A percentile compares a stretch with the other conserved stretches of the same genome.
phyloP scores from a whole-genome alignment of 352 stramenopile genomes.

The Globisporangium recalcitrans region DNA sequence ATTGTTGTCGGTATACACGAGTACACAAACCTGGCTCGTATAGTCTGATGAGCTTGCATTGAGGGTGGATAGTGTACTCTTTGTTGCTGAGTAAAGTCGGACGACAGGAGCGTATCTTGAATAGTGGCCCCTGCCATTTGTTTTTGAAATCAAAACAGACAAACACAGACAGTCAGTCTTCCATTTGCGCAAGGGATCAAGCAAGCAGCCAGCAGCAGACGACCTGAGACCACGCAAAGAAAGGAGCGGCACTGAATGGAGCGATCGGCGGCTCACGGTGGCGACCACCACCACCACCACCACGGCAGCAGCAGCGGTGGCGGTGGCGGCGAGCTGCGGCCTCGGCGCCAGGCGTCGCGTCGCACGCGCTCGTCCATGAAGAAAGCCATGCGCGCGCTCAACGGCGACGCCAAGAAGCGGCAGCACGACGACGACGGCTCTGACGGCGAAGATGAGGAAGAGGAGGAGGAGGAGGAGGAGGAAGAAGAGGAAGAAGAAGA shows the following conservation, averaged over 20 bases:
- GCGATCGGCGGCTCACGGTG: neutral
- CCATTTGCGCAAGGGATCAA: conserved; percentile 7
- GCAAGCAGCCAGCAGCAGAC: neutral
- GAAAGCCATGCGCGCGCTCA: conserved; percentile 19
- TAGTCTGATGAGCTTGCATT: no score
- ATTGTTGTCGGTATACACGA: no score
- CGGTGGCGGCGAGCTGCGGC: conserved; percentile 15
- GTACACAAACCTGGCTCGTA: no score
- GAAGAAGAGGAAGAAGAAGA: conserved; percentile 56
- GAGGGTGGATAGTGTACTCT: neutral
- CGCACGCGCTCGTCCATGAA: conserved; percentile 37
- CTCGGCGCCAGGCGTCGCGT: conserved; percentile 34
- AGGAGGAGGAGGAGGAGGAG: conserved; percentile 49
- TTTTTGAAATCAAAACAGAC: conserved; percentile 12
- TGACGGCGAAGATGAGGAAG: conserved; percentile 34
- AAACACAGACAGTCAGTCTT: conserved; percentile 8
- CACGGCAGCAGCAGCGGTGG: neutral
- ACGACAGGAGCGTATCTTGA: neutral
- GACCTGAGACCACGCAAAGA: neutral
- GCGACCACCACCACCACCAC: conserved; percentile 5
- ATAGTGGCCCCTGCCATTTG: neutral
- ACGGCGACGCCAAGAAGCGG: conserved; percentile 5
- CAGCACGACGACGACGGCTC: conserved; percentile 14
- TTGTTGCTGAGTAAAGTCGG: neutral
- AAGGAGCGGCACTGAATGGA: neutral